Percentiles rank a stretch among this genome's conserved stretches.
Evolutionary conservation across 1,284 basidiomycete species (phyloP).

Genomic region (Rhodotorula sp.): DNA sequence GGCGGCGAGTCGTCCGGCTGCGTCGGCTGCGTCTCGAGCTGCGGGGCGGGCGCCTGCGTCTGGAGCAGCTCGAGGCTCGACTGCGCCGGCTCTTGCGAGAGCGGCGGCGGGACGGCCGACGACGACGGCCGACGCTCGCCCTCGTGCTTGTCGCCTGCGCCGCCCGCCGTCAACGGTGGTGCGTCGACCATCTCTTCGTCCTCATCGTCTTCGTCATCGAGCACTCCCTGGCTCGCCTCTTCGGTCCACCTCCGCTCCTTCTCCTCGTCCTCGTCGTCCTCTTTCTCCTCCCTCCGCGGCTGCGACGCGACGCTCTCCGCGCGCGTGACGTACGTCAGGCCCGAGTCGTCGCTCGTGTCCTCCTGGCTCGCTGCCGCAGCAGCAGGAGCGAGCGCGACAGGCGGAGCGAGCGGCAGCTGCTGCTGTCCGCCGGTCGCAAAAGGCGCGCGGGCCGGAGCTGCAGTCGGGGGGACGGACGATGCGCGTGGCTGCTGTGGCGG

Average conservation of each 20-base stretch:
- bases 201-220: conserved; percentile 1
- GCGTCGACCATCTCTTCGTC: not conserved
- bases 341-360: no score
- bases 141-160: not conserved
- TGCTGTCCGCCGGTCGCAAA: no score
- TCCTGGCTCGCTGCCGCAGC: no score
- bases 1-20: no score
- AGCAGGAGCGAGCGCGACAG: no score
- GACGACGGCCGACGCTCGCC: not conserved
- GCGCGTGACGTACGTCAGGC: not conserved
- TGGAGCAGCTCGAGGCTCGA: not conserved
- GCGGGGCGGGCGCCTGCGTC: not conserved
- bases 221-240: conserved; percentile 1
- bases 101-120: not conserved
- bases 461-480: no score
- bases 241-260: not conserved
- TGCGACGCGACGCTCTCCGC: not conserved
- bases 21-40: not conserved
- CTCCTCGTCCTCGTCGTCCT: not conserved
- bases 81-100: not conserved
- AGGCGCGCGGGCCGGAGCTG: no score
- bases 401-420: no score
- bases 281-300: not conserved
- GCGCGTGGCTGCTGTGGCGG: no score
- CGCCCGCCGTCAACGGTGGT: not conserved